Evolutionary conservation across 192 early-diverging fungal species (phyloP).

Genomic region (Geranomyces variabilis): DNA sequence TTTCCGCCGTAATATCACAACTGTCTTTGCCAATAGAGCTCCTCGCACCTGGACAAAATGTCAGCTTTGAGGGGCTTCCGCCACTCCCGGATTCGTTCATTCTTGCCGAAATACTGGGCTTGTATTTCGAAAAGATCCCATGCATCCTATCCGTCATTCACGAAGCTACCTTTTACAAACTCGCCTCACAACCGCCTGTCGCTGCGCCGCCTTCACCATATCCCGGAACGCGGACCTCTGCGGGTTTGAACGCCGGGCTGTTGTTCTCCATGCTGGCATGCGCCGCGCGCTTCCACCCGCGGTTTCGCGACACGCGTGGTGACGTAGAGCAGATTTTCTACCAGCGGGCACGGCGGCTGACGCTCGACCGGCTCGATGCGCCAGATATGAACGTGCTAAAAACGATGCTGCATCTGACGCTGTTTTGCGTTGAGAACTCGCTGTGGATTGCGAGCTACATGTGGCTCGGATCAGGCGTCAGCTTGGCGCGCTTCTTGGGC

Average conservation of each 20-base stretch:
- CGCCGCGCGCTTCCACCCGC: conserved; percentile 32
- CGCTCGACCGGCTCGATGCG: conserved; percentile 3
- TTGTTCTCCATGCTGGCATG: conserved; percentile 35
- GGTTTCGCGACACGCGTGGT: not conserved
- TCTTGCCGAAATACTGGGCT: conserved; percentile 17
- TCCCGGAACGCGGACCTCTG: not conserved
- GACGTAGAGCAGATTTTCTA: conserved; percentile 23
- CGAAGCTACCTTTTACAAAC: conserved; percentile 28
- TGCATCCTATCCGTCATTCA: conserved; percentile 31
- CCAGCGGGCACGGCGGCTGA: conserved; percentile 25
- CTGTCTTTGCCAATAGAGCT: not conserved
- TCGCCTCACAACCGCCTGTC: conserved; percentile 14
- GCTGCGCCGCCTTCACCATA: conserved; percentile 11
- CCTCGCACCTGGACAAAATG: conserved; percentile 13
- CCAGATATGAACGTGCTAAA: conserved; percentile 28
- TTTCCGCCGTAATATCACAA: not conserved
- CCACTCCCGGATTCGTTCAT: conserved; percentile 24
- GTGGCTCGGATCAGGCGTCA: conserved; percentile 32
- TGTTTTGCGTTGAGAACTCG: conserved; percentile 32
- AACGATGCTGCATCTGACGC: conserved; percentile 29
- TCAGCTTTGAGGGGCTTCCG: conserved; percentile 33
- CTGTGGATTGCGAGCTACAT: conserved; percentile 37
- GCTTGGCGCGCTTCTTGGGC: conserved; percentile 26
- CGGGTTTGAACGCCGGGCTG: conserved; percentile 27
- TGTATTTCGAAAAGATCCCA: conserved; percentile 34